Conservation (phyloP, 2,329 filamentous ascomycete species). For the Pseudohalonectria lignicola region DNA sequence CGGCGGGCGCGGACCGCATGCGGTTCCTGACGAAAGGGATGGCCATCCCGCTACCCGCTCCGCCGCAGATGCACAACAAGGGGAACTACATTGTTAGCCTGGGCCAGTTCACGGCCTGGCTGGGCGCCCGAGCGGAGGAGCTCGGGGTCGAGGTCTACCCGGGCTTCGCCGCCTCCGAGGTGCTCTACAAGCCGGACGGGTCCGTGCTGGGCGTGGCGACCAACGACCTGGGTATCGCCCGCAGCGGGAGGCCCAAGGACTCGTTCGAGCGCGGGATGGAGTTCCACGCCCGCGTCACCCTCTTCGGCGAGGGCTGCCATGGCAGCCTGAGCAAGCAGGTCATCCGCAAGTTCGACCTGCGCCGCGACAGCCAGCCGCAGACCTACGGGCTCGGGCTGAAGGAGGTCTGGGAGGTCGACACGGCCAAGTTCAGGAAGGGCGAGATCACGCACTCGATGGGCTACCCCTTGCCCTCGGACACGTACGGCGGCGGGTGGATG, state of each 20-base stretch:
- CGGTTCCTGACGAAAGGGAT: constrained; percentile 78
- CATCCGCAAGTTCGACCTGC: constrained; percentile 84
- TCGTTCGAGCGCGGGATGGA: constrained; percentile 96
- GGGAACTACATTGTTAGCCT: constrained; percentile 96
- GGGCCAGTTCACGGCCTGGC: constrained; percentile 92
- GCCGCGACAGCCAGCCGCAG: constrained; percentile 81
- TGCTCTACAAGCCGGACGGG: constrained; percentile 78
- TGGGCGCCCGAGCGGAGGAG: constrained; percentile 94
- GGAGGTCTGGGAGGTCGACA: constrained; percentile 93
- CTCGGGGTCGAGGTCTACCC: constrained; percentile 92
- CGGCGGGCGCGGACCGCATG: constrained; percentile 79
- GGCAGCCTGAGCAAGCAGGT: constrained; percentile 93
- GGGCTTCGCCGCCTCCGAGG: constrained; percentile 87
- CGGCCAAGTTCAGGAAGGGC: constrained; percentile 83
- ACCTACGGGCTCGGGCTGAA: constrained; percentile 93
- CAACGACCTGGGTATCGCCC: constrained; percentile 79
- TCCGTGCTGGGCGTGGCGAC: constrained; percentile 91
- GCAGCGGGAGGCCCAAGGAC: constrained; percentile 77
- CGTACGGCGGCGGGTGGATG: constrained; percentile 98
- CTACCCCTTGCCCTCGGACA: constrained; percentile 77
- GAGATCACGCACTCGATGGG: constrained; percentile 84
- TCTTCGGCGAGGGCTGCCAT: constrained; percentile 86
- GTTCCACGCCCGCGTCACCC: constrained; percentile 83
- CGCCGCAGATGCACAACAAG: constrained; percentile 96
- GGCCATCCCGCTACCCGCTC: constrained; percentile 71